Percentiles rank a stretch among this genome's conserved stretches.
phyloP scores from a whole-genome alignment of 1,284 basidiomycete species.

The Phaffia rhodozyma region DNA sequence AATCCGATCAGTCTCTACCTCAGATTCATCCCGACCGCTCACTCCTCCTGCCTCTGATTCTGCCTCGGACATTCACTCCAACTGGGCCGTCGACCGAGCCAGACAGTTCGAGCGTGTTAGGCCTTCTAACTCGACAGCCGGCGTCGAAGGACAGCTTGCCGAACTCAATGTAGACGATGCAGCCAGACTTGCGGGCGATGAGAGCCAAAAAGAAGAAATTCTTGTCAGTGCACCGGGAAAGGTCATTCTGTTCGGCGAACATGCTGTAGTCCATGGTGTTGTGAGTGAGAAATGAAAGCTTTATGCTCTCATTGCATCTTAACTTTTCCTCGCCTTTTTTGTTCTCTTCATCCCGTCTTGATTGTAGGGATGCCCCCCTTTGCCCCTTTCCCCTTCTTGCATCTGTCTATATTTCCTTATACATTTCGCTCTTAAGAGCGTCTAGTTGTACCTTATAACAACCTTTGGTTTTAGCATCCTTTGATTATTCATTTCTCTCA shows the following conservation, averaged over 20 bases:
- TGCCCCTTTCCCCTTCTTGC: too few relatives aligned
- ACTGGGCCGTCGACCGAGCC: slow-evolving; percentile 34
- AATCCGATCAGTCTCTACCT: slow-evolving; percentile 38
- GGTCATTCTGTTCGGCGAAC: slow-evolving; percentile 96
- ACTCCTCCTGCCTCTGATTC: slow-evolving; percentile 1
- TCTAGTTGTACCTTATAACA: too few relatives aligned
- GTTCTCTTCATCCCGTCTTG: too few relatives aligned
- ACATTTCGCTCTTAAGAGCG: too few relatives aligned
- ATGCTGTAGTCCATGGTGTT: slow-evolving; percentile 95
- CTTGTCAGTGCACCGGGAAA: slow-evolving; percentile 93
- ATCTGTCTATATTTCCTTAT: too few relatives aligned
- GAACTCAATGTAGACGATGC: not conserved
- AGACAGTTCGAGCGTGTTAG: slow-evolving; percentile 26
- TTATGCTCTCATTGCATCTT: too few relatives aligned
- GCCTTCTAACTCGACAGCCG: slow-evolving; percentile 13
- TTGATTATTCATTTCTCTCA: too few relatives aligned
- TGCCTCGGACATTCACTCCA: slow-evolving; percentile 3
- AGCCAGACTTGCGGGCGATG: slow-evolving; percentile 25
- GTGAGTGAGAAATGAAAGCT: slow-evolving; percentile 42
- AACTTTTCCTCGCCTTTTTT: too few relatives aligned
- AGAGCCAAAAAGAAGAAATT: slow-evolving; percentile 37
- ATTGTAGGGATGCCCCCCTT: too few relatives aligned
- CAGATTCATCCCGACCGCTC: slow-evolving; percentile 20
- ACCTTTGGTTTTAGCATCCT: too few relatives aligned
- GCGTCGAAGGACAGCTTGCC: not conserved